Base-by-base conservation (phyloP, 2,329 filamentous ascomycete genomes). In the Calonectria ilicicola region DNA sequence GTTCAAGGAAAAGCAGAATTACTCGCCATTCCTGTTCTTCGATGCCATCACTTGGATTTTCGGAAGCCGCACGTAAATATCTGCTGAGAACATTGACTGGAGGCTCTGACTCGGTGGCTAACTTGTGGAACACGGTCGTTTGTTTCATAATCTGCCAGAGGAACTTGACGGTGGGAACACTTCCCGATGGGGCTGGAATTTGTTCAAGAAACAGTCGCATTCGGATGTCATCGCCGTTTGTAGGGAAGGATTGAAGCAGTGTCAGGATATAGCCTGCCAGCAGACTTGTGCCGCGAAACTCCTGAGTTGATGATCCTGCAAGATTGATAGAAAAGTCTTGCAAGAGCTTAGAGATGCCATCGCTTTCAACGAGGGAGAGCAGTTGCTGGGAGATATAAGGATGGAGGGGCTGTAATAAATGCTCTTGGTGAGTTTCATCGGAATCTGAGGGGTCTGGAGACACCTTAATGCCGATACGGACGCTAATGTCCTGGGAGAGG, bases 231-330 rank as follows among this genome's bases (percentile, higher is more conserved):
- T 98, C 96, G 4, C 92, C 93, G 72, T 91, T 90, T 8, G 89
- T 86, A 10, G 96, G 95, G 76, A 98, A 98, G 78, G 95, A 96
- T 71, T 94, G 91, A 5, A 98, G 86, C 3, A 99, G 86, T 0
- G 94, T 96, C 46, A 98, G 87, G 3, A 95, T 95, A 81, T 98
- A 98, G 32, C 93, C 95, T 15, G 96, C 95, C 46, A 98, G 87
- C 15, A 95, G 86, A 76, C 93, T 93, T 2, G 94, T 81, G 6
- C 80, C 81, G 23, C 81, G 78, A n/a, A 81, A 78, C 14, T 82
- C 80, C 47, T 81, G 78, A 8, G 60, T 76, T 42, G 79, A 80
- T 7, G 83, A 81, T n/a, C 79, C 74, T 8, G 79, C 77, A 49
- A 83, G 67, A 51, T 77, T 83, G 46, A 67, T 74, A 1, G 83